Conservation (phyloP, 2,329 filamentous ascomycete genomes). For the Aspergillus glaucus region DNA sequence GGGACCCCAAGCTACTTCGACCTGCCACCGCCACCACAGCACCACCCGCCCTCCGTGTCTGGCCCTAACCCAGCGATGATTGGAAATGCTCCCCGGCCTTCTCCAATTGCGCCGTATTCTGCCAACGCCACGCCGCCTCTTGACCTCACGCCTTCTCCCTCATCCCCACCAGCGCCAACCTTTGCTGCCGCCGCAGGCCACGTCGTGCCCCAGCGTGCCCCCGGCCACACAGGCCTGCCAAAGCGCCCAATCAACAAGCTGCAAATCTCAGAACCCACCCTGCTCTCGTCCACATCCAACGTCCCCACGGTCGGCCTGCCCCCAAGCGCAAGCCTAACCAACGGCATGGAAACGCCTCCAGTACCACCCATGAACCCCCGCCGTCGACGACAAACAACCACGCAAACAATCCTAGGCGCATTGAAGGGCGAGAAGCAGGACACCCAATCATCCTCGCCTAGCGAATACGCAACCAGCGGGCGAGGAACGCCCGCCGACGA, state of each 20-base stretch:
- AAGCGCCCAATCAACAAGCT: constrained; percentile 56
- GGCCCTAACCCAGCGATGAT: constrained; percentile 14
- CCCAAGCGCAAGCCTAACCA: constrained; percentile 49
- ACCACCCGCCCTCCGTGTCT: constrained; percentile 21
- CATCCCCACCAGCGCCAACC: constrained; percentile 26
- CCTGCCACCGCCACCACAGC: constrained; percentile 21
- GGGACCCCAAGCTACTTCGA: constrained; percentile 31
- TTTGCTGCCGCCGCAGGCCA: constrained; percentile 16
- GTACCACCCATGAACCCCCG: constrained; percentile 56
- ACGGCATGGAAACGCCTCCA: constrained; percentile 46
- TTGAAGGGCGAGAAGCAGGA: constrained; percentile 34
- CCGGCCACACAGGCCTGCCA: constrained; percentile 30
- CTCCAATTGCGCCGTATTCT: constrained; percentile 44
- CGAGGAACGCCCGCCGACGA: constrained; percentile 19
- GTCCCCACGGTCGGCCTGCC: constrained; percentile 55
- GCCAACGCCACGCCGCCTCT: constrained; percentile 51
- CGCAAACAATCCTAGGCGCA: constrained; percentile 34
- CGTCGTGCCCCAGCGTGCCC: constrained; percentile 22
- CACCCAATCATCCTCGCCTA: constrained; percentile 13
- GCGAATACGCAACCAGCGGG: constrained; percentile 2
- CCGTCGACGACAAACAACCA: constrained; percentile 45
- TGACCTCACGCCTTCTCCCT: constrained; percentile 39
- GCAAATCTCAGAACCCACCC: constrained; percentile 56
- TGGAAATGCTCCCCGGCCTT: constrained; percentile 36
- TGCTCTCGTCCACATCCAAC: constrained; percentile 49